phyloP scores from a whole-genome alignment of 192 early-diverging fungal genomes.

The Coemansia sp. region DNA sequence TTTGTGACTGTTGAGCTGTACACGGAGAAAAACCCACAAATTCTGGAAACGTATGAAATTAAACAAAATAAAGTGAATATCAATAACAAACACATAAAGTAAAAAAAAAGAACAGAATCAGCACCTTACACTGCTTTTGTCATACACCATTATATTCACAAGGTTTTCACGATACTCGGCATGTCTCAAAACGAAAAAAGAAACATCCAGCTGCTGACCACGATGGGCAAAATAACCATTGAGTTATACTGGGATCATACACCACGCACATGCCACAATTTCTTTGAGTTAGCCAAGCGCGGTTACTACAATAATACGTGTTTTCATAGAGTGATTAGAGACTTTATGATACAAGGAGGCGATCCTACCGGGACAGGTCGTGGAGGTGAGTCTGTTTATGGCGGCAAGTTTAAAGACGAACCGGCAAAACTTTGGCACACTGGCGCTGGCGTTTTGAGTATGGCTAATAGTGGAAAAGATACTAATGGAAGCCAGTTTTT shows the following conservation, averaged over 20 bases:
- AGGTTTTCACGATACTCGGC: no score
- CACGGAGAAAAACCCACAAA: no score
- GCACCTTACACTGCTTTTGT: no score
- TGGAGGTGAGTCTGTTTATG: slow-evolving; percentile 74
- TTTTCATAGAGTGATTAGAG: slow-evolving; percentile 82
- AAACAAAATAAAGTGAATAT: no score
- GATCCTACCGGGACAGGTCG: slow-evolving; percentile 95
- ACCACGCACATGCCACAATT: slow-evolving; percentile 86
- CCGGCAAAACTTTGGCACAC: slow-evolving; percentile 71
- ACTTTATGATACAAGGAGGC: slow-evolving; percentile 98
- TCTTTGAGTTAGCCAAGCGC: slow-evolving; percentile 69
- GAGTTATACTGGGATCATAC: slow-evolving; percentile 53
- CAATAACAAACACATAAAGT: no score
- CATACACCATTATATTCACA: no score
- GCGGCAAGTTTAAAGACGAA: slow-evolving; percentile 68
- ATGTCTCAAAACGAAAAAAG: not conserved
- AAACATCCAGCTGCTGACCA: slow-evolving; percentile 19
- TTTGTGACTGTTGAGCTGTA: no score
- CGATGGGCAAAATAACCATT: slow-evolving; percentile 18
- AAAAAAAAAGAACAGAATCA: no score
- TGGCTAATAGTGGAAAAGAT: slow-evolving; percentile 93
- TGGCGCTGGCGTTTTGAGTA: slow-evolving; percentile 81
- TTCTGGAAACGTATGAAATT: no score
- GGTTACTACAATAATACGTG: slow-evolving; percentile 77
- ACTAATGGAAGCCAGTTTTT: slow-evolving; percentile 86